Evolutionary conservation across 495 filamentous ascomycete genomes (phyloP).

Genomic region (Penicillium subrubescens): DNA sequence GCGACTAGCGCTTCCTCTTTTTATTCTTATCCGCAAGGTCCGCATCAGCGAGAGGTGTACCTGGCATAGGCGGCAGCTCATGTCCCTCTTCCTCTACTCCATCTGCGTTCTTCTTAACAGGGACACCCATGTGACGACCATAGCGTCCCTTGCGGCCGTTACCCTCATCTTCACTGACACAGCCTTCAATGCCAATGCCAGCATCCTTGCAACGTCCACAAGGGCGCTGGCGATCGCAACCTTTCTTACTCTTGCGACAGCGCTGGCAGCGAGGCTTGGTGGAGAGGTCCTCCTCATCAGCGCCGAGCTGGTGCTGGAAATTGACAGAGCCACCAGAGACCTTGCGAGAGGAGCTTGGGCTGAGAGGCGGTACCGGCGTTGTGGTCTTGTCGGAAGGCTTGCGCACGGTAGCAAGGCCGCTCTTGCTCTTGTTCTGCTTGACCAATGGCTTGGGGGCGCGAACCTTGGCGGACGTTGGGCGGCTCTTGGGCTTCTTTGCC

Average conservation of each 20-base stretch:
- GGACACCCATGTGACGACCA: constrained; percentile 94
- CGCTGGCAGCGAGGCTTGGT: constrained; percentile 97
- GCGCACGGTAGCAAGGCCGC: constrained; percentile 36
- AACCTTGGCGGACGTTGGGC: constrained; percentile 36
- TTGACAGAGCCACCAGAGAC: constrained; percentile 67
- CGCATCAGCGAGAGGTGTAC: constrained; percentile 36
- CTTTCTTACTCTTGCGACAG: constrained; percentile 99
- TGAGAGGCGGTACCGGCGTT: constrained; percentile 32
- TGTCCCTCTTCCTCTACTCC: constrained; percentile 25
- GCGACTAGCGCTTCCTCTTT: constrained; percentile 67
- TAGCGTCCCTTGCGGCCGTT: constrained; percentile 97
- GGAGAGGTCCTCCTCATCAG: constrained; percentile 86
- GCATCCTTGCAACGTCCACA: constrained; percentile 96
- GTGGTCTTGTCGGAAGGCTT: constrained; percentile 59
- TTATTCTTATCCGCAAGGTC: constrained; percentile 61
- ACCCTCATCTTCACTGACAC: constrained; percentile 94
- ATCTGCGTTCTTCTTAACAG: constrained; percentile 68
- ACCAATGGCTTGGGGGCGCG: constrained; percentile 40
- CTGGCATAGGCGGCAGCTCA: constrained; percentile 36
- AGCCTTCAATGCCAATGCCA: constrained; percentile 86
- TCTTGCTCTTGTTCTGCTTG: constrained; percentile 46
- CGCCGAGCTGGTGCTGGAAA: constrained; percentile 69
- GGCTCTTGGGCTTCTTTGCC: constrained; percentile 49
- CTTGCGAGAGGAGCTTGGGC: constrained; percentile 76
- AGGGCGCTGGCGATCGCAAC: constrained; percentile 92